Evolutionary conservation across 441 rosid species (phyloP), one percentile per base, ranked within the genome.

Genomic region (Populus hybrid): DNA sequence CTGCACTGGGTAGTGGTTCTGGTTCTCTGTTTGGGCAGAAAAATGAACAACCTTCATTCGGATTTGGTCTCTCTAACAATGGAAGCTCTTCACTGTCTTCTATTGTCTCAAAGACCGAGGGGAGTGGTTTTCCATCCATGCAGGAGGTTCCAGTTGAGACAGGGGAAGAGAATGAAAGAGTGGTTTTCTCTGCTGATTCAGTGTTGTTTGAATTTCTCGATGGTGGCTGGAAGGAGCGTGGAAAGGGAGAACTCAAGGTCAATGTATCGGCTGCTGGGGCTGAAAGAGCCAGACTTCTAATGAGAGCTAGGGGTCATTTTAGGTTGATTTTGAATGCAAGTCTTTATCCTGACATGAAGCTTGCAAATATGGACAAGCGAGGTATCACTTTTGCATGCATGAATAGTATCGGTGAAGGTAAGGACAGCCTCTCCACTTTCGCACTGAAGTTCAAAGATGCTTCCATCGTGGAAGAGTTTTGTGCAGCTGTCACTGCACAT

Each of bases 151-250:
- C 86, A 65, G 88, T 88, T 57, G 98, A 92, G 88, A 93, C 99
- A 0, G 98, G 99, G 38, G 99, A 95, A 87, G 99, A 95, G 84
- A 88, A 91, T 35, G 98, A 93, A 82, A 82, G 40, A 78, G 90
- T 79, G 9, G 91, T 79, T 63, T 95, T 93, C 83, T 75, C 92
- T 32, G 90, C 98, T 32, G 98, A 93, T 80, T 92, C 97, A 3
- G 82, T 87, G 69, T 75, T 95, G 83, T 95, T 91, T 75, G 99
- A 95, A 79, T 95, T 75, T 82, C 67, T 82, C 16, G 91, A 87
- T 61, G 88, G 89, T 12, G 77, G 84, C 71, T 95, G 99, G 99
- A 95, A 92, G 85, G 98, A 93, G 85, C 97, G 99, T 11, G 99
- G 98, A 12, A 95, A 92, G 83, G 99, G 99, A 75, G 95, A 93